phyloP scores from a whole-genome alignment of 345 rosid genomes.

The Gossypium turneri region DNA sequence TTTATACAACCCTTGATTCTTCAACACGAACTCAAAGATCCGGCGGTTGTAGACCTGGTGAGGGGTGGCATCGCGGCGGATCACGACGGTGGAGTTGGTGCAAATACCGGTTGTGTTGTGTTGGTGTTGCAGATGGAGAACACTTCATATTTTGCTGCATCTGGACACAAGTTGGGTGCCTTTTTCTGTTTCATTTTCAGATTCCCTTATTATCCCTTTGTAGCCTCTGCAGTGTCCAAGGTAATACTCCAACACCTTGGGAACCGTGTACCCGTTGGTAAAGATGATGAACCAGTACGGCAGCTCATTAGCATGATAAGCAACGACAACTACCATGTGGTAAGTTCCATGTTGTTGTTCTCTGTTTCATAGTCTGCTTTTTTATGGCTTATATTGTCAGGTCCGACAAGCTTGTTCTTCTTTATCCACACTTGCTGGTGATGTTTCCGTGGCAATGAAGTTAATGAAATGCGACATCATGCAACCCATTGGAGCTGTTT shows the following conservation, averaged over 20 bases:
- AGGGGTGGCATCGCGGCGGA: no score
- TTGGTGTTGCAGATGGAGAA: conserved; percentile 68
- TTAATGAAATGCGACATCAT: conserved; percentile 93
- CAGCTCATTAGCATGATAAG: conserved; percentile 99
- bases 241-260: conserved; percentile 84
- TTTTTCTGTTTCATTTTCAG: conserved; percentile 95
- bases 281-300: conserved; percentile 96
- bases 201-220: conserved; percentile 89
- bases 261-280: conserved; percentile 76
- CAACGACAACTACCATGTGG: conserved; percentile 88
- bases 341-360: conserved; percentile 7
- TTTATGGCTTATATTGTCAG: conserved; percentile 2
- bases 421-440: conserved; percentile 54
- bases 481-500: conserved; percentile 84
- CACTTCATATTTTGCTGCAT: conserved; percentile 84
- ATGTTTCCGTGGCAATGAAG: conserved; percentile 78
- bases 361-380: conserved; percentile 12
- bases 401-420: not conserved
- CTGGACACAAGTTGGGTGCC: conserved; percentile 90
- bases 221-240: conserved; percentile 94
- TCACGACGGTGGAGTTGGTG: no score
- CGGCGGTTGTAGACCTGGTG: no score
- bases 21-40: no score
- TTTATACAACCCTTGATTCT: no score
- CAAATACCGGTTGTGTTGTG: not conserved